phyloP scores from a whole-genome alignment of 371 early-diverging fungal species.

The Mucor indicus region DNA sequence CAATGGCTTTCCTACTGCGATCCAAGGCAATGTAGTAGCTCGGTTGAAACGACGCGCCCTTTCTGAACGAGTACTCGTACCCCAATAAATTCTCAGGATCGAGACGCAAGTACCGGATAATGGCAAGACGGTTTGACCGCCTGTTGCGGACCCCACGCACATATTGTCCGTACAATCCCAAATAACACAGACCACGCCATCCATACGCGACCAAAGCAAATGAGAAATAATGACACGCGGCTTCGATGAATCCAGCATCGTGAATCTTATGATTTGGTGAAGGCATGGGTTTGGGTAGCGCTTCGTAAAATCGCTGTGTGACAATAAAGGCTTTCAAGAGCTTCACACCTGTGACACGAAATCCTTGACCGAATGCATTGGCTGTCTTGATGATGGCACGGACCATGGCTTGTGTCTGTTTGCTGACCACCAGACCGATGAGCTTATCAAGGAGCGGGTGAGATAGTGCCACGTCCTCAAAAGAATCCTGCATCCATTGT shows the following conservation, averaged over 20 bases:
- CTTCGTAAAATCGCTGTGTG: constrained; percentile 44
- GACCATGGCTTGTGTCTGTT: constrained; percentile 36
- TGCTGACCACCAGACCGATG: constrained; percentile 35
- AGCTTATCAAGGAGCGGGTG: constrained; percentile 37
- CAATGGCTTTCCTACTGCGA: constrained; percentile 59
- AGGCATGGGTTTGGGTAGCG: not conserved
- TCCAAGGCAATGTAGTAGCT: constrained; percentile 76
- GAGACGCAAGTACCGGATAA: constrained; percentile 65
- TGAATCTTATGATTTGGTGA: constrained; percentile 3
- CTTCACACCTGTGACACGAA: constrained; percentile 62
- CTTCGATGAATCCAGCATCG: constrained; percentile 11
- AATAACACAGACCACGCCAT: constrained; percentile 40
- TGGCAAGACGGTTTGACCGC: constrained; percentile 65
- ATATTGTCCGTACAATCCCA: constrained; percentile 38
- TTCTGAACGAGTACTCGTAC: constrained; percentile 68
- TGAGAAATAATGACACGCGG: constrained; percentile 15
- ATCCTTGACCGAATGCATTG: constrained; percentile 65
- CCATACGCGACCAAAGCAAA: constrained; percentile 28
- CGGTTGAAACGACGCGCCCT: constrained; percentile 69
- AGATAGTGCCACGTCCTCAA: constrained; percentile 39
- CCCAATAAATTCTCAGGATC: constrained; percentile 68
- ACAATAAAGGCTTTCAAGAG: constrained; percentile 59
- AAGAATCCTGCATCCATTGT: constrained; percentile 43
- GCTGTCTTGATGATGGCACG: constrained; percentile 40
- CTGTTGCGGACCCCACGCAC: constrained; percentile 25